These are phyloP conservation scores for Phlegmacium glaucopus DNA, from an alignment of 768 basidiomycete species.

Conservation along the genomic window DNA sequence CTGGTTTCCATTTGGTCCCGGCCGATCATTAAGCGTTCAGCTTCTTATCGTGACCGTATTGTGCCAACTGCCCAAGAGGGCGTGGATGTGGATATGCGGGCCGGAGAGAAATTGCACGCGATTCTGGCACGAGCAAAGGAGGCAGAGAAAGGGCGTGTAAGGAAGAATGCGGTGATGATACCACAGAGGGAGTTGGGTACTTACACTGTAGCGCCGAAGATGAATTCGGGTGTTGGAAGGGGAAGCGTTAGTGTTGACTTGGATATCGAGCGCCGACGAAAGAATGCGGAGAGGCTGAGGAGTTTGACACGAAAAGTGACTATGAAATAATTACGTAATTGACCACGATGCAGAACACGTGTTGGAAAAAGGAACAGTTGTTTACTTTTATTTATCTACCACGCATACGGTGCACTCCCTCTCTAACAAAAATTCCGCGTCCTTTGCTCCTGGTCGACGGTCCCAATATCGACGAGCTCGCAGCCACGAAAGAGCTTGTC, in stretches of 20 bases:
- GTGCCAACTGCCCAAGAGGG: conserved; percentile 54
- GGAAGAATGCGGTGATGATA: conserved; percentile 81
- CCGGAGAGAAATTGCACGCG: conserved; percentile 57
- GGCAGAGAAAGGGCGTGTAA: conserved; percentile 63
- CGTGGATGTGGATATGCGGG: conserved; percentile 32
- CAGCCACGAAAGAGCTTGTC: conserved; percentile 2
- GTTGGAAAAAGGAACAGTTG: background rate
- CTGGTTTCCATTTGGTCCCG: conserved; percentile 87
- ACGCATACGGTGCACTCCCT: background rate
- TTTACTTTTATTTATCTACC: background rate
- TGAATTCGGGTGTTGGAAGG: conserved; percentile 48
- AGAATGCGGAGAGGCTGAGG: conserved; percentile 71
- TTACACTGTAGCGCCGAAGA: conserved; percentile 76
- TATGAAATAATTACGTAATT: conserved; percentile 15
- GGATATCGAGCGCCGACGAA: conserved; percentile 70
- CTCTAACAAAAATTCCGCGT: conserved; percentile 6
- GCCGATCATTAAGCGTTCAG: conserved; percentile 87
- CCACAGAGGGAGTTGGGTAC: conserved; percentile 72
- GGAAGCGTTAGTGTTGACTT: conserved; percentile 60
- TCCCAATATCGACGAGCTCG: conserved; percentile 8
- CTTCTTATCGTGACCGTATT: conserved; percentile 73
- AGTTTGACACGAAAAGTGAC: conserved; percentile 52
- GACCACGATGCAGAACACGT: background rate
- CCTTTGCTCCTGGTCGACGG: conserved; percentile 8
- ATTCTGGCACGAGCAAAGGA: conserved; percentile 68